Evolutionary conservation across 176 grass and related monocot species (phyloP), one percentile per base, ranked within the genome.

Genomic region (Panicum miliaceum): DNA sequence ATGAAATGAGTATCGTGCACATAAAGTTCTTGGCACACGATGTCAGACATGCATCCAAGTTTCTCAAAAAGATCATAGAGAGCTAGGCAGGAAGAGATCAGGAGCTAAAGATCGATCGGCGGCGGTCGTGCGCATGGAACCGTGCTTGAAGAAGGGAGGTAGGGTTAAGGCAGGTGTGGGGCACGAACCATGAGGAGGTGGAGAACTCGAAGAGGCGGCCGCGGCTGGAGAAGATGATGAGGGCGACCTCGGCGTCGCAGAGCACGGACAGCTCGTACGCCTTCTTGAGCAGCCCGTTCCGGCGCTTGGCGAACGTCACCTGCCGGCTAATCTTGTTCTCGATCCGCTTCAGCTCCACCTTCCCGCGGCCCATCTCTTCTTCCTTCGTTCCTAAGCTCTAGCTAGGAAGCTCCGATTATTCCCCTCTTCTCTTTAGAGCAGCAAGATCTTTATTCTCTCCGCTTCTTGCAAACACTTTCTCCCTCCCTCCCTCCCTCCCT

Each of bases 271-370:
- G 92, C 86, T 97, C 94, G 79, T 94, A 97, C 3, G 94, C 94
- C 90, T 97, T 97, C 92, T 97, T 97, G 23, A 97, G 90, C 63
- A 97, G 81, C 18, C 94, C 92, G 78, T 91, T 94, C 72, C 94
- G 85, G 71, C 94, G 81, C 92, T 97, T 97, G 12, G 94, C 88
- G 85, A 97, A 97, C 3, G 92, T 94, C 72, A 97, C 94, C 90
- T 97, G 94, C 68, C 92, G 82, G 88, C 91, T 97, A 68, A 92
- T 94, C 92, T 97, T 97, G 90, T 97, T 94, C 84, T 97, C 92
- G 64, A 97, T 97, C 88, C 85, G 71, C 89, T 93, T 87, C 90
- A 82, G 82, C 77, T 87, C 88, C 68, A 90, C 92, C 74, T 80
- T 88, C 35, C 83, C 88, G 20, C 85, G 48, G 2, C 86, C 50